These are phyloP conservation scores for Leishmania amazonensis DNA, from an alignment of 208 protist genomes.

Conservation along the genomic window DNA sequence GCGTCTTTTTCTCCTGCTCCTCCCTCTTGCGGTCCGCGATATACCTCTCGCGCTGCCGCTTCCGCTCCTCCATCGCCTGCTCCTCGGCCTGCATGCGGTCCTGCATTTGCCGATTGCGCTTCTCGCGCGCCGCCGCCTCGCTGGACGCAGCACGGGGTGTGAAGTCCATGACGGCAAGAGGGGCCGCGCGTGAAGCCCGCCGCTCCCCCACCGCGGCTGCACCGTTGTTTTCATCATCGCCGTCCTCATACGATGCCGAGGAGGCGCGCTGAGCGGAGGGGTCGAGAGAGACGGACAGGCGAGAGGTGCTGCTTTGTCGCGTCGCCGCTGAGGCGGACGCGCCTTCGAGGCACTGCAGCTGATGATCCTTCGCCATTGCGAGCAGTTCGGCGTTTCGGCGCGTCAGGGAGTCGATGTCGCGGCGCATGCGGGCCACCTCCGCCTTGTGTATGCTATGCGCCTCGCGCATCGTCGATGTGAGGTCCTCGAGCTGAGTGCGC, in stretches of 20 bases:
- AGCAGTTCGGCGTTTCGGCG: constrained; percentile 83
- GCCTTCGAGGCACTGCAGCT: constrained; percentile 48
- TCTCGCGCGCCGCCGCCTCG: constrained; percentile 35
- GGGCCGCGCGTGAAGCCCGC: neutral
- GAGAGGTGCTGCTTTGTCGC: constrained; percentile 5
- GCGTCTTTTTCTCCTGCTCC: constrained; percentile 22
- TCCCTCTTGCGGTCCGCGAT: constrained; percentile 16
- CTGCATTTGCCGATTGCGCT: constrained; percentile 43
- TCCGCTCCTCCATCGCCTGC: constrained; percentile 37
- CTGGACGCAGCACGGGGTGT: constrained; percentile 29
- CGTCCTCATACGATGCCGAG: neutral
- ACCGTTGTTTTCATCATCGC: neutral
- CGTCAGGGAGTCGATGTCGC: constrained; percentile 85
- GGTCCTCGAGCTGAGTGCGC: constrained; percentile 73
- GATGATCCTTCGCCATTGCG: constrained; percentile 75
- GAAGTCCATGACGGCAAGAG: constrained; percentile 48
- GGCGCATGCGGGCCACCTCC: constrained; percentile 71
- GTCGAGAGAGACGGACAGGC: constrained; percentile 10
- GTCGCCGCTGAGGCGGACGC: neutral
- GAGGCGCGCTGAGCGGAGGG: neutral
- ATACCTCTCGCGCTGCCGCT: constrained; percentile 34
- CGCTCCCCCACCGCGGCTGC: neutral
- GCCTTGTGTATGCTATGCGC: constrained; percentile 66
- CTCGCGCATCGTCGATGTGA: constrained; percentile 76
- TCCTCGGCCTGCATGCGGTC: constrained; percentile 50